Conservation (phyloP, 2,329 filamentous ascomycete genomes). For the Colletotrichum sp. region DNA sequence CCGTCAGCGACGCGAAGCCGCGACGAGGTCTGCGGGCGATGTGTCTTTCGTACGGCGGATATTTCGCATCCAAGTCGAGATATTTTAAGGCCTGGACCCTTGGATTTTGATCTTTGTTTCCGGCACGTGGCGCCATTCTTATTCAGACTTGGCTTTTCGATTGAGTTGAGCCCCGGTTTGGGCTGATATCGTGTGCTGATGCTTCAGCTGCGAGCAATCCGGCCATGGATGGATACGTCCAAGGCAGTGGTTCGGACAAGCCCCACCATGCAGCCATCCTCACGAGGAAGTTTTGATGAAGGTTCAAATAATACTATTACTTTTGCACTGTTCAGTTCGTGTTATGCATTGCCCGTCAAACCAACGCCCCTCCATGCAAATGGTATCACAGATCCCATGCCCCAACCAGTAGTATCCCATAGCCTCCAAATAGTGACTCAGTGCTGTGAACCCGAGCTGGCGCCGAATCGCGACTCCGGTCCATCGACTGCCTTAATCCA, state of each 20-base stretch:
- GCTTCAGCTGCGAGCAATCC: neutral
- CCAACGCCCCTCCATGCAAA: neutral
- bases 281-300: neutral
- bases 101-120: neutral
- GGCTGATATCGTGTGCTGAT: neutral
- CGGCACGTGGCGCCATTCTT: neutral
- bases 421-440: neutral
- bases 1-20: neutral
- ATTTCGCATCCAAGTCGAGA: neutral
- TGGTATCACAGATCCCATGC: neutral
- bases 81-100: neutral
- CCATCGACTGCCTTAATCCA: neutral
- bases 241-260: neutral
- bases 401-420: neutral
- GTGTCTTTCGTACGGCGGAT: neutral
- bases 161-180: neutral
- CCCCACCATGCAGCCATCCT: neutral
- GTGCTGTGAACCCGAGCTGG: neutral
- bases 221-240: neutral
- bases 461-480: neutral
- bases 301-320: neutral
- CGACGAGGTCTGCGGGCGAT: neutral
- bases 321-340: neutral
- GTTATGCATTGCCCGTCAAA: neutral
- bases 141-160: neutral